These are phyloP conservation scores for Trichoderma gracile DNA, from an alignment of 2,329 filamentous ascomycete genomes.

Conservation along the genomic window DNA sequence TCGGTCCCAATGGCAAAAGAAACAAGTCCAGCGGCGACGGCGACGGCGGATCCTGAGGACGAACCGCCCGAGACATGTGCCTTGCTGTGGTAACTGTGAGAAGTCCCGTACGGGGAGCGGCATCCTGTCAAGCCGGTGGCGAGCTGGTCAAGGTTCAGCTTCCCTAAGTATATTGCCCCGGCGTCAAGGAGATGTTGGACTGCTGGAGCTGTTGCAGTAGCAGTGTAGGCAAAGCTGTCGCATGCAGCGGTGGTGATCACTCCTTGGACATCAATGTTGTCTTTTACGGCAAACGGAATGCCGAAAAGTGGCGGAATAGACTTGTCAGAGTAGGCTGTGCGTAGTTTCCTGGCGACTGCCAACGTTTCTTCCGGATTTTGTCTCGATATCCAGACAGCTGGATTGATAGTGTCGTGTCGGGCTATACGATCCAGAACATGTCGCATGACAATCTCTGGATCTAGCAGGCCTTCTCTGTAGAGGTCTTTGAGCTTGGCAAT, in stretches of 20 bases:
- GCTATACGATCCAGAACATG: slow-evolving; percentile 1
- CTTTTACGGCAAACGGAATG: slow-evolving; percentile 30
- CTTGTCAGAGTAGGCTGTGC: slow-evolving; percentile 8
- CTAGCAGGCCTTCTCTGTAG: not conserved
- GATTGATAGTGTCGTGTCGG: not conserved
- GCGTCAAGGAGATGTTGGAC: slow-evolving; percentile 30
- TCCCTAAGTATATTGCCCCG: slow-evolving; percentile 43
- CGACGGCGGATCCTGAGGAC: slow-evolving; percentile 29
- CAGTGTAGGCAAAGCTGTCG: slow-evolving; percentile 23
- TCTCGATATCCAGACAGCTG: slow-evolving; percentile 7
- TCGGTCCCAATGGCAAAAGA: slow-evolving; percentile 30
- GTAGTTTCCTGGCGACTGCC: not conserved
- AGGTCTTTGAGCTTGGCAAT: not conserved
- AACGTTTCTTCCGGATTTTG: not conserved
- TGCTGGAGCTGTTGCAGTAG: slow-evolving; percentile 27
- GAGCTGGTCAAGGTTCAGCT: slow-evolving; percentile 53
- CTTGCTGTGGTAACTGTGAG: slow-evolving; percentile 27
- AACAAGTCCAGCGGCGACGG: slow-evolving; percentile 29
- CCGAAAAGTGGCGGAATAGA: slow-evolving; percentile 29
- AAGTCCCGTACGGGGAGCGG: slow-evolving; percentile 26
- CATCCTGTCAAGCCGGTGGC: slow-evolving; percentile 30
- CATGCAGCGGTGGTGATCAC: slow-evolving; percentile 27
- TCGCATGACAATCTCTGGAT: not conserved
- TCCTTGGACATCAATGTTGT: slow-evolving; percentile 30
- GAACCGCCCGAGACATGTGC: slow-evolving; percentile 30